Base-by-base conservation (phyloP, 768 basidiomycete genomes). In the Phaffia australis region DNA sequence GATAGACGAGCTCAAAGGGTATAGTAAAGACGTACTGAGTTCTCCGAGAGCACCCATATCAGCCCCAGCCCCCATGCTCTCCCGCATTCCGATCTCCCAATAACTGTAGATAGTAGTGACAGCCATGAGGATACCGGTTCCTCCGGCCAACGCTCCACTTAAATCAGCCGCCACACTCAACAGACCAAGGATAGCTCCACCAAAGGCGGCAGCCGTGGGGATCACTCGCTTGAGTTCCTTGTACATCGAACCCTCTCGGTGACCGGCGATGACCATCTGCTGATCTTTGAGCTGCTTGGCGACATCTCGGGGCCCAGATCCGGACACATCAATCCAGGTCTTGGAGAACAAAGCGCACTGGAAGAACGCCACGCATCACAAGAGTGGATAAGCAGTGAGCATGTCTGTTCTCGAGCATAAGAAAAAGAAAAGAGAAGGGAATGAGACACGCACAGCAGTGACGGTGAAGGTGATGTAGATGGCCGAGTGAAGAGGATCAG, bases 321-420 rank as follows among this genome's bases (percentile, higher is more conserved):
- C 94, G 1, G 92, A 97, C 46, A 98, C 90, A 73, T 98, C 94
- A 70, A 99, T 98, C 94, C 95, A 99, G 0, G 94, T 97, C 83
- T 98, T 98, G 74, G 89, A 93, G 81, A 98, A 99, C 71, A 97
- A 81, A 18, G 95, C 94, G 75, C 93, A 98, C 65, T 66, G 47
- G 0, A 27, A 16, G 23, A 32, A 29, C n/a, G 25, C 27, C 27
- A 55, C 52, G 23, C 19, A 11, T n/a, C 23, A 63, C 29, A n/a
- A 64, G 47, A n/a, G 8, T 25, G 29, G 56, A 48, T 35, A 29
- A 47, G 11, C 11, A 60, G 48, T 2, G 50, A 47, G 58, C 32
- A 1, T 32, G 42, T n/a, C 0, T 7, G 1, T 35, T 25, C 25
- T 14, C 18, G 46, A 21, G 27, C 7, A 23, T 46, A 32, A 50